phyloP scores from a whole-genome alignment of 345 rosid species.

The Salix purpurea region DNA sequence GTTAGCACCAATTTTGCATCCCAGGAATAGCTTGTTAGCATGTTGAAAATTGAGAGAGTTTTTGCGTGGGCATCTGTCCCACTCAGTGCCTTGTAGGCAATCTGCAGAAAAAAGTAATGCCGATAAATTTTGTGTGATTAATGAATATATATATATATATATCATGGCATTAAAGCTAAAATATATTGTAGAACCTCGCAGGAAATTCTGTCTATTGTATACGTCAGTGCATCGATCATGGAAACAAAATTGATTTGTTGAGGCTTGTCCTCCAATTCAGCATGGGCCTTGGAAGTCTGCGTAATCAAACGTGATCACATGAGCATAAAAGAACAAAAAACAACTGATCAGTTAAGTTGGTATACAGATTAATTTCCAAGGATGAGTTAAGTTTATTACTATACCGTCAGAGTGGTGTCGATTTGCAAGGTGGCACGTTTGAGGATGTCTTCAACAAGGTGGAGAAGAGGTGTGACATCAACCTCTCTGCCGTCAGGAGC shows the following conservation, averaged over 20 bases:
- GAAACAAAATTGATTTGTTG: conserved; percentile 2
- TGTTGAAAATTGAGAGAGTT: conserved; percentile 46
- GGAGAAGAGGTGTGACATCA: conserved; percentile 59
- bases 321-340: neutral
- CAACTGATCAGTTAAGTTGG: neutral
- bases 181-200: conserved; percentile 15
- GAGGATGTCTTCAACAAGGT: conserved; percentile 63
- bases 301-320: neutral
- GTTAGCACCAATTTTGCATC: conserved; percentile 67
- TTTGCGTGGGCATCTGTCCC: conserved; percentile 57
- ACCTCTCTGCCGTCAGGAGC: conserved; percentile 65
- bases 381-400: neutral
- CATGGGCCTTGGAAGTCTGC: conserved; percentile 5
- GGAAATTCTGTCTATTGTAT: conserved; percentile 21
- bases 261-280: conserved; percentile 16
- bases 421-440: conserved; percentile 47
- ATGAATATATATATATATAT: neutral
- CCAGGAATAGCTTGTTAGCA: conserved; percentile 59
- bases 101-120: conserved; percentile 21
- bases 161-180: neutral
- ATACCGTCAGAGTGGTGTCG: conserved; percentile 27
- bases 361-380: neutral
- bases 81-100: conserved; percentile 48
- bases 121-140: neutral
- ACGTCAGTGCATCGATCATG: conserved; percentile 21